These are phyloP conservation scores for Termitomyces eurrhizus DNA, from an alignment of 768 basidiomycete genomes.

Conservation along the genomic window DNA sequence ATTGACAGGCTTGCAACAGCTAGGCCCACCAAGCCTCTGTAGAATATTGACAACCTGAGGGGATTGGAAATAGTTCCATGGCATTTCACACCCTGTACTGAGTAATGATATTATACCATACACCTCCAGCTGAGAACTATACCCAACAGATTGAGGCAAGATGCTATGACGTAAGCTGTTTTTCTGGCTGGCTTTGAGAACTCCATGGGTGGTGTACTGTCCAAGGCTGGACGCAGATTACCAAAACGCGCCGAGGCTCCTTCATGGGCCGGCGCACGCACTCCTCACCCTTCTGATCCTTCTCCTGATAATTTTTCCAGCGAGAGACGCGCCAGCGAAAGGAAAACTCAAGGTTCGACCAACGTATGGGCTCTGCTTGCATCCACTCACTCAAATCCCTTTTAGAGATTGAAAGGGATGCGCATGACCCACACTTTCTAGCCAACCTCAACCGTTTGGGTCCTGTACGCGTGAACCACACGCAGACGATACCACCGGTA, in stretches of 20 bases:
- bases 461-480: conserved; percentile 67
- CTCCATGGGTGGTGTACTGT: conserved; percentile 57
- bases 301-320: conserved; percentile 1
- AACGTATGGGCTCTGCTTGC: neutral
- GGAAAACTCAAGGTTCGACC: conserved; percentile 41
- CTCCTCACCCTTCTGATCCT: conserved; percentile 23
- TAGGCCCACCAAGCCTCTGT: too few relatives aligned
- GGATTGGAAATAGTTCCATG: too few relatives aligned
- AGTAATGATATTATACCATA: too few relatives aligned
- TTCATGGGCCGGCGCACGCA: conserved; percentile 45
- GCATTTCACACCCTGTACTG: too few relatives aligned
- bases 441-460: conserved; percentile 62
- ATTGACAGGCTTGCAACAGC: too few relatives aligned
- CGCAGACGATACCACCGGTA: conserved; percentile 47
- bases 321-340: conserved; percentile 43
- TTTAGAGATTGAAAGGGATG: conserved; percentile 59
- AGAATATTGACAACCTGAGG: too few relatives aligned
- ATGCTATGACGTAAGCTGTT: conserved; percentile 18
- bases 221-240: conserved; percentile 55
- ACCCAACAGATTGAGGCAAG: too few relatives aligned
- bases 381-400: conserved; percentile 2
- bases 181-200: neutral
- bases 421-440: conserved; percentile 69
- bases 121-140: too few relatives aligned
- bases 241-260: conserved; percentile 43